Percentiles rank a stretch among this genome's conserved stretches.
These are phyloP conservation scores for Penicillium canescens DNA, from an alignment of 495 filamentous ascomycete species.

Conservation along the genomic window DNA sequence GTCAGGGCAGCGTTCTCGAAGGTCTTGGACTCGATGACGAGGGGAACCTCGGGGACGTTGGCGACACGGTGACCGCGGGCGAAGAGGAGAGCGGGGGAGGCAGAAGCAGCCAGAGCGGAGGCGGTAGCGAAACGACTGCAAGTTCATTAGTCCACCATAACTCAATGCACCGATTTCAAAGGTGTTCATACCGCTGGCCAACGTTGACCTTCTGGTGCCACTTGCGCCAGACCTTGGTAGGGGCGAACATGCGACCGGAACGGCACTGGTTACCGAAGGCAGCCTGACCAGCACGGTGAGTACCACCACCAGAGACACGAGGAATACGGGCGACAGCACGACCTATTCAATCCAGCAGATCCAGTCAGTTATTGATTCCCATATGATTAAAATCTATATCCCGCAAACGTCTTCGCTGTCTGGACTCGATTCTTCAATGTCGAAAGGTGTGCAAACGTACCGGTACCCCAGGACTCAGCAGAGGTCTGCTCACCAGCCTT, in stretches of 20 bases:
- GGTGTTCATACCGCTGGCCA: conserved; percentile 74
- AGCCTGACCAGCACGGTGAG: conserved; percentile 99
- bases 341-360: conserved; percentile 53
- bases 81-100: conserved; percentile 87
- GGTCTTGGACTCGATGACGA: conserved; percentile 87
- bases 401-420: conserved; percentile 11
- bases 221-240: conserved; percentile 99
- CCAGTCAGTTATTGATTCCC: conserved; percentile 23
- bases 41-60: conserved; percentile 90
- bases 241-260: conserved; percentile 99
- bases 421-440: conserved; percentile 12
- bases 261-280: conserved; percentile 99
- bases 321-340: conserved; percentile 99
- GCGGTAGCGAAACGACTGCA: conserved; percentile 91
- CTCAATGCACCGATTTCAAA: conserved; percentile 3
- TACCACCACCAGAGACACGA: conserved; percentile 99
- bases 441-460: conserved; percentile 59
- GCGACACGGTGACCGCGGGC: conserved; percentile 96
- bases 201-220: conserved; percentile 99
- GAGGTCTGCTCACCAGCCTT: conserved; percentile 99
- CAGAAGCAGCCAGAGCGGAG: conserved; percentile 95
- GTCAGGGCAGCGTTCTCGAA: conserved; percentile 74
- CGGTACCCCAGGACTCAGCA: conserved; percentile 99
- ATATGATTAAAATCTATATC: conserved; percentile 1
- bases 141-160: conserved; percentile 18